Evolutionary conservation across 805 yeast species (phyloP).

Genomic region (Wickerhamomyces mucosus): DNA sequence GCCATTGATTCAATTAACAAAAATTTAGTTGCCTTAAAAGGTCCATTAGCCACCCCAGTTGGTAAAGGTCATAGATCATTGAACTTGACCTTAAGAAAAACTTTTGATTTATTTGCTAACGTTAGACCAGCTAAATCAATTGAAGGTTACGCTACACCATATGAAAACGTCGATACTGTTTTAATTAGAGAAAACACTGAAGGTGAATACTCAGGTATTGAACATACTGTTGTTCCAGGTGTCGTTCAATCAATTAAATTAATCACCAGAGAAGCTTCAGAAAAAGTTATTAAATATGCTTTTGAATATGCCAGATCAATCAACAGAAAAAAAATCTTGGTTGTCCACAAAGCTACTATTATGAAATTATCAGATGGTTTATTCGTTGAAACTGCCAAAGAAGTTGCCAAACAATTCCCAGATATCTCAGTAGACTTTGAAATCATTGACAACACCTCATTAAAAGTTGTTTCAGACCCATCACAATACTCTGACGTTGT

Average conservation of each 20-base stretch:
- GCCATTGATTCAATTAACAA: conserved; percentile 90
- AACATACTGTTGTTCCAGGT: conserved; percentile 96
- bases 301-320: conserved; percentile 90
- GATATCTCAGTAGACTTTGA: conserved; percentile 77
- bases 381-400: conserved; percentile 85
- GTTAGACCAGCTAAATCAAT: conserved; percentile 95
- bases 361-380: conserved; percentile 98
- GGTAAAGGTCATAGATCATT: conserved; percentile 98
- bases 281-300: conserved; percentile 93
- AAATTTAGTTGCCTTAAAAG: conserved; percentile 92
- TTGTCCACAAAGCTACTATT: conserved; percentile 97
- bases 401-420: conserved; percentile 86
- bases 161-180: conserved; percentile 80
- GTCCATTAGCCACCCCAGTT: conserved; percentile 97
- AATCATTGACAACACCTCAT: conserved; percentile 90
- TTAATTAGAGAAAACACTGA: conserved; percentile 98
- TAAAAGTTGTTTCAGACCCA: conserved; percentile 86
- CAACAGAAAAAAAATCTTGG: conserved; percentile 80
- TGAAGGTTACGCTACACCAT: conserved; percentile 83
- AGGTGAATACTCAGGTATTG: conserved; percentile 99
- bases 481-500: conserved; percentile 75
- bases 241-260: conserved; percentile 97
- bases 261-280: conserved; percentile 93
- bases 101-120: conserved; percentile 92
- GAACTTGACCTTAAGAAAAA: conserved; percentile 95